phyloP scores from a whole-genome alignment of 1,284 basidiomycete species.

The Cryptococcus jaspeensis region DNA sequence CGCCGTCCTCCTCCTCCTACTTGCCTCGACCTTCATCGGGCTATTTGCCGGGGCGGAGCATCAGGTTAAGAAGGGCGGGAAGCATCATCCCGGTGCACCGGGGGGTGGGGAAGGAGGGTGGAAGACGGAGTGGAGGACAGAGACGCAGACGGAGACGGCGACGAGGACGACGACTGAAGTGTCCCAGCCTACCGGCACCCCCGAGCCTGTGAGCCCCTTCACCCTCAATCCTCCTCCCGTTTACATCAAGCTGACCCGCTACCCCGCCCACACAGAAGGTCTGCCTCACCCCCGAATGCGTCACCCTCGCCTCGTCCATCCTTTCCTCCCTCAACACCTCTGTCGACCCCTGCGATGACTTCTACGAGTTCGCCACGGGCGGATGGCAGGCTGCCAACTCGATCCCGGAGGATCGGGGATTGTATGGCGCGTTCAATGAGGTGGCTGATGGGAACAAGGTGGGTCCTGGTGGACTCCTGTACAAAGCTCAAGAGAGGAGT shows the following conservation, averaged over 20 bases:
- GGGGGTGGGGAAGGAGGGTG: conserved; percentile 5
- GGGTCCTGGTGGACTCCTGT: neutral
- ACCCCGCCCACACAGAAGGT: conserved; percentile 57
- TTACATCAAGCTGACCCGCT: neutral
- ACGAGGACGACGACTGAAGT: conserved; percentile 25
- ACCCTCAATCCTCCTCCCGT: neutral
- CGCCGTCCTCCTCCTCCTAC: conserved; percentile 72
- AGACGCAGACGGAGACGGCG: conserved; percentile 49
- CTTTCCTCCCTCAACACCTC: conserved; percentile 75
- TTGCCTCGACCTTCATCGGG: conserved; percentile 84
- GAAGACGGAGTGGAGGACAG: conserved; percentile 41
- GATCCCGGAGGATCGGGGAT: conserved; percentile 77
- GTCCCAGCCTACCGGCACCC: conserved; percentile 48
- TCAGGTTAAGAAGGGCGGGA: conserved; percentile 59
- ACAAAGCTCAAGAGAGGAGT: neutral
- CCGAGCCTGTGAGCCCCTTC: conserved; percentile 16
- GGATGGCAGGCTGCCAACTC: conserved; percentile 79
- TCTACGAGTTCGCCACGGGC: conserved; percentile 84
- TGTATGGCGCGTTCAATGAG: conserved; percentile 55
- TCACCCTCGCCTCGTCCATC: conserved; percentile 77
- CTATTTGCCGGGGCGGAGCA: conserved; percentile 85
- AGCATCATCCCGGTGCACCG: conserved; percentile 28
- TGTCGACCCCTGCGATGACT: conserved; percentile 91
- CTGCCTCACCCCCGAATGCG: conserved; percentile 78
- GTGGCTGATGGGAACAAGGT: conserved; percentile 52